phyloP scores from a whole-genome alignment of 169 alveolate species.

The Eimeria sp. region DNA sequence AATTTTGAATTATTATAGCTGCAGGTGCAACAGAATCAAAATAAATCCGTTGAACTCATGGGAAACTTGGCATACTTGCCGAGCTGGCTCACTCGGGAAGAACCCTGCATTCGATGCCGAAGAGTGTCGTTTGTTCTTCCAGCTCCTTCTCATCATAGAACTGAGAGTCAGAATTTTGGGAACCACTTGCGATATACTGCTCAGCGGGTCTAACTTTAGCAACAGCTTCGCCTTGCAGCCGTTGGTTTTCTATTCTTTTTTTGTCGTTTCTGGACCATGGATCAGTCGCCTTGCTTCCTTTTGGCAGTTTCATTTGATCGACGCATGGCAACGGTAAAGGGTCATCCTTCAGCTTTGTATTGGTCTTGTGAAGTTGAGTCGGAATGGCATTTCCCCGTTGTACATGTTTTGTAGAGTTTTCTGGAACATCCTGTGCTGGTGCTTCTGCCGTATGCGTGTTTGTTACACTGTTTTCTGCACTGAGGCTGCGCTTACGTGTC shows the following conservation, averaged over 20 bases:
- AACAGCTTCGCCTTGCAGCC: not conserved
- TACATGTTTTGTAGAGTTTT: not conserved
- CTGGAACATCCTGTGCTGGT: not conserved
- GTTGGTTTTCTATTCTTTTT: not conserved
- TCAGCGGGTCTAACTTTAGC: not conserved
- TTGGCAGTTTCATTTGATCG: not conserved
- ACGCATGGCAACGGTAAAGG: not conserved
- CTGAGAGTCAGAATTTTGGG: not conserved
- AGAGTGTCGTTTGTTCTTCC: not conserved
- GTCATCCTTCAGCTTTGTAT: not conserved
- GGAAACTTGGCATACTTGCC: not conserved
- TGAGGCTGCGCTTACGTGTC: not conserved
- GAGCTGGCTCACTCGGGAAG: conserved; percentile 14
- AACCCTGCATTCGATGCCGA: conserved; percentile 38
- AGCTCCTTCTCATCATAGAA: not conserved
- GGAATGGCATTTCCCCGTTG: not conserved
- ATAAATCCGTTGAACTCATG: not conserved
- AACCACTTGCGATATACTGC: not conserved
- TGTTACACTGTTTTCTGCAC: not conserved
- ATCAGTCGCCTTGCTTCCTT: not conserved
- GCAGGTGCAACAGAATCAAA: not conserved
- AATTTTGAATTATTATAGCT: not conserved
- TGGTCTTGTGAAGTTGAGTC: not conserved
- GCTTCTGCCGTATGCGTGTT: not conserved
- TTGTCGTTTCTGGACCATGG: no score